Percentiles rank a stretch among this genome's conserved stretches.
Evolutionary conservation across 1,284 basidiomycete genomes (phyloP).

Genomic region (Prillingera fragicola): DNA sequence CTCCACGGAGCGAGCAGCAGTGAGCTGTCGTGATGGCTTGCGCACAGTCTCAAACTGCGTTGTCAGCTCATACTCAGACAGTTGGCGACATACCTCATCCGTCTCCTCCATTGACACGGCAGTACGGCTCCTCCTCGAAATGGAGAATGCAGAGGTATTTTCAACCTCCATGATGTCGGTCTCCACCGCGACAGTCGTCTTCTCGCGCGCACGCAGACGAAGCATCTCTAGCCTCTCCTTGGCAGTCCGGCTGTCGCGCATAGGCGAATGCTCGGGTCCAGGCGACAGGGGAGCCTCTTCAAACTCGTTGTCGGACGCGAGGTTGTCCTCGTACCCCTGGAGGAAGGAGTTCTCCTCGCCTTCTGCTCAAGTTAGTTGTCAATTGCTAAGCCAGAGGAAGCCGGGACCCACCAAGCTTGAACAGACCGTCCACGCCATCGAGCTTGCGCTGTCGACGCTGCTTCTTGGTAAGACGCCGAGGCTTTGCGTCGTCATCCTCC

Average conservation of each 20-base stretch:
- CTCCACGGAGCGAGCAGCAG: conserved; percentile 7
- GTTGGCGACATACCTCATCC: too few relatives aligned
- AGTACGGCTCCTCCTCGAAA: too few relatives aligned
- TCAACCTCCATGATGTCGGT: too few relatives aligned
- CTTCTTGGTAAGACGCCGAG: conserved; percentile 22
- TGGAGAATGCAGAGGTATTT: too few relatives aligned
- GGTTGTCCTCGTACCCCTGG: conserved; percentile 24
- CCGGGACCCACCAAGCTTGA: conserved; percentile 25
- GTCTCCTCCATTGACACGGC: too few relatives aligned
- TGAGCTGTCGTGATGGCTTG: too few relatives aligned
- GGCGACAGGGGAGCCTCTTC: conserved; percentile 20
- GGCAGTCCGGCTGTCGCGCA: neutral
- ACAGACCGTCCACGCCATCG: conserved; percentile 28
- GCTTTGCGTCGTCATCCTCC: conserved; percentile 23
- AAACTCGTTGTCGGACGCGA: conserved; percentile 32
- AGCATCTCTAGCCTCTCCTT: conserved; percentile 18
- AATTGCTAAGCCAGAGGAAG: neutral
- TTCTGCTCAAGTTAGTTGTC: conserved; percentile 6
- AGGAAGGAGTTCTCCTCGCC: conserved; percentile 33
- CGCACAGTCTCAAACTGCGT: too few relatives aligned
- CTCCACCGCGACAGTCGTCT: neutral
- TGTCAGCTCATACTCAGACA: too few relatives aligned
- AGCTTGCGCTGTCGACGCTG: conserved; percentile 24
- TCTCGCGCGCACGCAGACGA: conserved; percentile 12
- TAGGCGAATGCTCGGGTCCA: neutral